Percentiles rank a stretch among this genome's conserved stretches.
Evolutionary conservation across 208 protist genomes (phyloP).

Genomic region (Trypanosomatidae sp.): DNA sequence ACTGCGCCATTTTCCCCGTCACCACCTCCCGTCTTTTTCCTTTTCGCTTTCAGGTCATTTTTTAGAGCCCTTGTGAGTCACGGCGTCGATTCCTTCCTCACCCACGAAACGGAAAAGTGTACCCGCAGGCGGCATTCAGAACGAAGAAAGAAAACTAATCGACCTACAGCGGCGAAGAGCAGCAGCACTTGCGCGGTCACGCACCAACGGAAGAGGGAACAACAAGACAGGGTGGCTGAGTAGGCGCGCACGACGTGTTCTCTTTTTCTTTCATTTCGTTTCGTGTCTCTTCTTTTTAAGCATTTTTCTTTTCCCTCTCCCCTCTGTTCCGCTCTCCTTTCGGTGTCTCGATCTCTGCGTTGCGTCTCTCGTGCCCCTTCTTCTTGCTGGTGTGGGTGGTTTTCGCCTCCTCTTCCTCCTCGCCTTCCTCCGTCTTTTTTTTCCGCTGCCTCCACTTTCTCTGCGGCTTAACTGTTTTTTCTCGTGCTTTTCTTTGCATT

Average conservation of each 20-base stretch:
- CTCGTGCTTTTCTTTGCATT: not conserved
- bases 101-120: not conserved
- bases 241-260: not conserved
- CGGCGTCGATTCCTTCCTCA: not conserved
- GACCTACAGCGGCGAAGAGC: not conserved
- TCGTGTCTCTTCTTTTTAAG: not conserved
- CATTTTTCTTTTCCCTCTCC: not conserved
- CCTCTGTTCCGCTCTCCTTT: not conserved
- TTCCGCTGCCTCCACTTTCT: not conserved
- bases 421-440: not conserved
- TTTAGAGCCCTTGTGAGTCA: not conserved
- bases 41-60: not conserved
- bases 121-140: not conserved
- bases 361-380: too few relatives aligned
- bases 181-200: not conserved
- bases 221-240: not conserved
- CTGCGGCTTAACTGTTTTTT: not conserved
- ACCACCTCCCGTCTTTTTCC: not conserved
- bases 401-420: not conserved
- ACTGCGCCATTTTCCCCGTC: not conserved
- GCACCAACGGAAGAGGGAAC: too few relatives aligned
- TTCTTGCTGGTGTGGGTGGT: not conserved
- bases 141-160: not conserved
- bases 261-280: slow-evolving; percentile 12
- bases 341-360: not conserved